These are phyloP conservation scores for Hypoxylon fragiforme DNA, from an alignment of 495 filamentous ascomycete genomes.

Conservation along the genomic window DNA sequence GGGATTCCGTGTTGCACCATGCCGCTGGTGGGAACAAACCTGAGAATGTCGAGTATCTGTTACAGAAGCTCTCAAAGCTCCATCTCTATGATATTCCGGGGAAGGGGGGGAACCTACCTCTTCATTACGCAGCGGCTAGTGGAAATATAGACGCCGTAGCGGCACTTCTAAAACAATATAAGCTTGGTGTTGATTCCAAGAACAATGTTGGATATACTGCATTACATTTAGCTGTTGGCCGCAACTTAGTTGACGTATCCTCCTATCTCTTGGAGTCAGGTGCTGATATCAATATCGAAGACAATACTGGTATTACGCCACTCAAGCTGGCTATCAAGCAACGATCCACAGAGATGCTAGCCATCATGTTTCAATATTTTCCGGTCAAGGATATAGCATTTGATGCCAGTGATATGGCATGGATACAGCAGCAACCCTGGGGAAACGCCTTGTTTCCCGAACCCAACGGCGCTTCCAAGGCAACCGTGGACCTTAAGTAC, in stretches of 20 bases:
- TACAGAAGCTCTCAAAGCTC: slow-evolving; percentile 13
- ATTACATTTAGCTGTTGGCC: slow-evolving; percentile 5
- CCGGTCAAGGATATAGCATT: not conserved
- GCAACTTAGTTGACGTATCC: slow-evolving; percentile 14
- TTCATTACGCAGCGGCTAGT: slow-evolving; percentile 23
- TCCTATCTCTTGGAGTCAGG: slow-evolving; percentile 14
- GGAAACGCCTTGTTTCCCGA: slow-evolving; percentile 4
- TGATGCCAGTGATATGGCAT: slow-evolving; percentile 10
- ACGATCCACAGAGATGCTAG: slow-evolving; percentile 7
- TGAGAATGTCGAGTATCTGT: slow-evolving; percentile 18
- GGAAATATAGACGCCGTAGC: slow-evolving; percentile 19
- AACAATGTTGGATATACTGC: slow-evolving; percentile 16
- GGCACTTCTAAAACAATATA: slow-evolving; percentile 7
- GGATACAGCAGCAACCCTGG: slow-evolving; percentile 22
- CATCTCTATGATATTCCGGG: slow-evolving; percentile 8
- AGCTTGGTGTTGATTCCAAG: slow-evolving; percentile 7
- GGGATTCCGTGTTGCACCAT: slow-evolving; percentile 12
- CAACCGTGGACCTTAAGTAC: not conserved
- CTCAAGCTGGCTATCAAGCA: slow-evolving; percentile 9
- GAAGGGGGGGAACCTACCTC: slow-evolving; percentile 3
- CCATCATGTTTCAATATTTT: slow-evolving; percentile 1
- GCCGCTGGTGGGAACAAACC: slow-evolving; percentile 20
- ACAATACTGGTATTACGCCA: not conserved
- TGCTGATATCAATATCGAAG: slow-evolving; percentile 13
- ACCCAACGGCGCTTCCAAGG: not conserved